Conservation (phyloP, 257 asterid genomes). For the Solanum tarijense region DNA sequence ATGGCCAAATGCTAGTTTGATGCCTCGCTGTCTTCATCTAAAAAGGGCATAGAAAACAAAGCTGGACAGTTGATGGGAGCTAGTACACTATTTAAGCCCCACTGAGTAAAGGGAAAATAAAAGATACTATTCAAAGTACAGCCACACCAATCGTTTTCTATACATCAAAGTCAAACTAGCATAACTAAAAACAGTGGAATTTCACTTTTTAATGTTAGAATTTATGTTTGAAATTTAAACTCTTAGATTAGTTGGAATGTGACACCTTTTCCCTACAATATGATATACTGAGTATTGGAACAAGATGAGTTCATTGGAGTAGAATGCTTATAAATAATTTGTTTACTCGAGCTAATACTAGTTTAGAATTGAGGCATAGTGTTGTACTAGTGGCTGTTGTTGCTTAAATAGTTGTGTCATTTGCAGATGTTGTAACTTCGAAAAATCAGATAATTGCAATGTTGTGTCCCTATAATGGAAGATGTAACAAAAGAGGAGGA, state of each 20-base stretch:
- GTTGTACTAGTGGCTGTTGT: background rate
- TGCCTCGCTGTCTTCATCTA: background rate
- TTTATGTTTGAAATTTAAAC: background rate
- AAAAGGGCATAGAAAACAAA: background rate
- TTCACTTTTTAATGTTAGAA: background rate
- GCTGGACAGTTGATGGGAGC: background rate
- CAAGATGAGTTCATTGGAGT: background rate
- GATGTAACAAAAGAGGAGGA: background rate
- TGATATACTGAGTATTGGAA: background rate
- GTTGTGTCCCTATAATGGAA: background rate
- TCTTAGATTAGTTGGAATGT: background rate
- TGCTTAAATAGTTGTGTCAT: background rate
- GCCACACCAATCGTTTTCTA: background rate
- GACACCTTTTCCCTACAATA: background rate
- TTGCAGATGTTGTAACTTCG: background rate
- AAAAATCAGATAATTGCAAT: background rate
- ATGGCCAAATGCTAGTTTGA: background rate
- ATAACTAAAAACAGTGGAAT: background rate
- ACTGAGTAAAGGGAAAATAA: background rate
- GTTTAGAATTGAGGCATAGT: background rate
- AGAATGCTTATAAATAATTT: background rate
- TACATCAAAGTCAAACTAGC: background rate
- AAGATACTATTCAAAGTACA: background rate
- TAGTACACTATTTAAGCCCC: background rate
- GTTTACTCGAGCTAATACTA: background rate